A percentile compares a stretch with the other conserved stretches of the same genome.
Conservation (phyloP, 805 yeast genomes). For the Wilhelminamyces savonicus region DNA sequence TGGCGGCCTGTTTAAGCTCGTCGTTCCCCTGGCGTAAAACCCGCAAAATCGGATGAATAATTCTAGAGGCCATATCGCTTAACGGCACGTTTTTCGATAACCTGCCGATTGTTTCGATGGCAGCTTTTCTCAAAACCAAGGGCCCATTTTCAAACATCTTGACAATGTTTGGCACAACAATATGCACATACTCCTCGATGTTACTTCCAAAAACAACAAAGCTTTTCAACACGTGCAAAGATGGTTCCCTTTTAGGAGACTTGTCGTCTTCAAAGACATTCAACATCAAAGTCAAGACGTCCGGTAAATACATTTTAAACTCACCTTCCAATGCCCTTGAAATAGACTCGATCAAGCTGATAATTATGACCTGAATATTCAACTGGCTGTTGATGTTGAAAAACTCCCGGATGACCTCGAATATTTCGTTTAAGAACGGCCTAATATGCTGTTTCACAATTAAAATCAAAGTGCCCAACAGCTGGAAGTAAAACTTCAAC, state of each 20-base stretch:
- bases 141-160: slow-evolving; percentile 71
- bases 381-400: slow-evolving; percentile 43
- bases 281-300: slow-evolving; percentile 67
- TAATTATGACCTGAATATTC: slow-evolving; percentile 69
- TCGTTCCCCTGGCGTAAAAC: slow-evolving; percentile 49
- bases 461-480: slow-evolving; percentile 67
- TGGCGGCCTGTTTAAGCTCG: slow-evolving; percentile 57
- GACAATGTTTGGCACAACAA: slow-evolving; percentile 82
- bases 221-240: slow-evolving; percentile 71
- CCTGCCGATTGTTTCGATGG: slow-evolving; percentile 79
- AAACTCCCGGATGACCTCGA: slow-evolving; percentile 68
- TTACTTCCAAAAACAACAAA: slow-evolving; percentile 83
- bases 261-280: slow-evolving; percentile 71
- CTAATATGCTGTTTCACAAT: slow-evolving; percentile 89
- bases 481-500: slow-evolving; percentile 85
- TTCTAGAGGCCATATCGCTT: slow-evolving; percentile 84
- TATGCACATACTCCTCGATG: slow-evolving; percentile 81
- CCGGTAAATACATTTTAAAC: slow-evolving; percentile 77
- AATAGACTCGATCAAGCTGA: slow-evolving; percentile 75
- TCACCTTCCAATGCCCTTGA: slow-evolving; percentile 88
- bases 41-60: slow-evolving; percentile 79
- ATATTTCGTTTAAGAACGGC: slow-evolving; percentile 71
- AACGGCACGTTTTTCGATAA: slow-evolving; percentile 66
- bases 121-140: slow-evolving; percentile 55
- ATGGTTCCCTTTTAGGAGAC: slow-evolving; percentile 51